A percentile compares a stretch with the other conserved stretches of the same genome.
These are phyloP conservation scores for Chamaecyparis obtusa DNA, from an alignment of 75 land plant species.

Conservation along the genomic window DNA sequence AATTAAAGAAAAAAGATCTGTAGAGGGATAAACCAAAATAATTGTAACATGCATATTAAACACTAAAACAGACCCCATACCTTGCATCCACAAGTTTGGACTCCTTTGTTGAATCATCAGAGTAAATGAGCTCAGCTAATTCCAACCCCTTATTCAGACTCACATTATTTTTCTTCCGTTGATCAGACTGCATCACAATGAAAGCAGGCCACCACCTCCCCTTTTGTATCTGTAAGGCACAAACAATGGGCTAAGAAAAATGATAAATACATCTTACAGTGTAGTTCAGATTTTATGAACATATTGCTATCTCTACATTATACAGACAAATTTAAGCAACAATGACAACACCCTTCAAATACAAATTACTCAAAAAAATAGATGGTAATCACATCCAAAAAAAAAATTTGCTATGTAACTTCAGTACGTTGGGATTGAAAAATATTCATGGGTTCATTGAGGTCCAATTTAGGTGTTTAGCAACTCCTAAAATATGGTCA, in stretches of 20 bases:
- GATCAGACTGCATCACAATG: not conserved
- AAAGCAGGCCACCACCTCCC: conserved; percentile 15
- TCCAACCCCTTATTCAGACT: not conserved
- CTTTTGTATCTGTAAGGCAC: conserved; percentile 4
- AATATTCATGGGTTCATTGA: not conserved
- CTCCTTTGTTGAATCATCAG: not conserved
- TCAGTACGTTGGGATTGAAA: not conserved
- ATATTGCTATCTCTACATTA: not conserved
- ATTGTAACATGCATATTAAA: not conserved
- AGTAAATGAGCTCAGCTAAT: conserved; percentile 2
- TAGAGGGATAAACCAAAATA: not conserved
- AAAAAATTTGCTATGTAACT: not conserved
- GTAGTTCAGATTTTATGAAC: not conserved
- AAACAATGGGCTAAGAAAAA: not conserved
- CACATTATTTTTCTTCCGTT: not conserved
- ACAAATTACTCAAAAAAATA: not conserved
- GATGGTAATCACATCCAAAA: not conserved
- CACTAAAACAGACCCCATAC: not conserved
- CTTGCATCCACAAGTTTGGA: conserved; percentile 7
- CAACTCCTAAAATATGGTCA: not conserved
- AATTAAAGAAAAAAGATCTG: not conserved
- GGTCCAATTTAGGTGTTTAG: not conserved
- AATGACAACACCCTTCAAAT: not conserved
- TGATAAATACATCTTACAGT: not conserved
- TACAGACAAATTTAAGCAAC: not conserved